A percentile compares a stretch with the other conserved stretches of the same genome.
phyloP scores from a whole-genome alignment of 805 yeast species.

The Aciculoconidium aculeatum region DNA sequence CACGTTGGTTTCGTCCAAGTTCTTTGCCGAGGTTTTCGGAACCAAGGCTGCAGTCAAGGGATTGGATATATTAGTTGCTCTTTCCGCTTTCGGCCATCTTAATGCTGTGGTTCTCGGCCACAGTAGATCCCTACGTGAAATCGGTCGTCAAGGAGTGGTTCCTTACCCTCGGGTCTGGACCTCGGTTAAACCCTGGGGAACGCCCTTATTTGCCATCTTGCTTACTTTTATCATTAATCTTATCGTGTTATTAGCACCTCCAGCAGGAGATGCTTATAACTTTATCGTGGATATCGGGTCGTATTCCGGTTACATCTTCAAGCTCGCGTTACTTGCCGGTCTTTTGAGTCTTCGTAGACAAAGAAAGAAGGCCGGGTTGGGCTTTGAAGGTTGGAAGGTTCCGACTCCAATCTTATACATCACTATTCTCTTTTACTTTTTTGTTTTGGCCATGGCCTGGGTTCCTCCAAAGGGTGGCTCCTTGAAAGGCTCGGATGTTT shows the following conservation, averaged over 20 bases:
- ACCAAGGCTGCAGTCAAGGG: slow-evolving; percentile 18
- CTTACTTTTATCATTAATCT: slow-evolving; percentile 21
- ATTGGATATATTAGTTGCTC: slow-evolving; percentile 22
- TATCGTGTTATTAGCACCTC: slow-evolving; percentile 25
- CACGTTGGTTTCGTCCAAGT: slow-evolving; percentile 23
- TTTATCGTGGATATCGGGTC: slow-evolving; percentile 27
- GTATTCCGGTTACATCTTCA: slow-evolving; percentile 24
- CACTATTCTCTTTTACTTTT: slow-evolving; percentile 25
- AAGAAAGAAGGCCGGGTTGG: slow-evolving; percentile 26
- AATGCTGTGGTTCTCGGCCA: slow-evolving; percentile 24
- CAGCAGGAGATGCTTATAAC: slow-evolving; percentile 31
- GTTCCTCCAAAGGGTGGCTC: slow-evolving; percentile 36
- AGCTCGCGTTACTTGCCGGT: slow-evolving; percentile 21
- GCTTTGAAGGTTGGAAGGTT: slow-evolving; percentile 25
- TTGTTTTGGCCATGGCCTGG: slow-evolving; percentile 38
- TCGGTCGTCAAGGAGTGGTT: slow-evolving; percentile 29
- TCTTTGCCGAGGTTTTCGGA: slow-evolving; percentile 27
- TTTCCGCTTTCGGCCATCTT: slow-evolving; percentile 28
- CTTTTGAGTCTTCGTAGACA: slow-evolving; percentile 21
- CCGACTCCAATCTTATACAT: slow-evolving; percentile 29
- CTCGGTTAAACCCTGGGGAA: slow-evolving; percentile 25
- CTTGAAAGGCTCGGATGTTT: slow-evolving; percentile 35
- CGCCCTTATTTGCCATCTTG: slow-evolving; percentile 22
- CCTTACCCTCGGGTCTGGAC: slow-evolving; percentile 26
- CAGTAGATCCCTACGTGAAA: slow-evolving; percentile 26